Base-by-base conservation (phyloP, 176 grass and related monocot species). In the Oryza punctata region DNA sequence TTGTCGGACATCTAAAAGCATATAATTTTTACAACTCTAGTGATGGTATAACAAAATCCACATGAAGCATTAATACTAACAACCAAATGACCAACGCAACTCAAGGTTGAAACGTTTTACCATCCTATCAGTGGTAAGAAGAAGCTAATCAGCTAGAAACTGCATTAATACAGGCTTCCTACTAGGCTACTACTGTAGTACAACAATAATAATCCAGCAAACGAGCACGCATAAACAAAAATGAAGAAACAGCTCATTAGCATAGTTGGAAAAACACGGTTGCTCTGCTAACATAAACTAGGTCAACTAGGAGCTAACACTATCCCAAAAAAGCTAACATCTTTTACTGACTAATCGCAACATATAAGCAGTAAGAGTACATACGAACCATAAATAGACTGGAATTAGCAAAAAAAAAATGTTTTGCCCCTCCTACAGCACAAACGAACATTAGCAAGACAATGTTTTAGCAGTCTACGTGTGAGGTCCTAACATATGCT, bases 361-460 rank as follows among this genome's bases (percentile, higher is more conserved):
- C 57, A 73, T 24, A 1, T 46, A n/a, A 25, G n/a, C 50, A 49
- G 28, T 74, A 59, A 4, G 6, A 13, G 26, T 16, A 75, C 23
- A 37, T 4, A 26, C 28, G 60, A 30, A 26, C 49, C 29, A 90
- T 82, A 83, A 68, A 69, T 44, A 60, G n/a, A n/a, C n/a, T n/a
- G n/a, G n/a, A n/a, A n/a, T n/a, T n/a, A 38, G 63, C 84, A 41
- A 33, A 50, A 86, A 79, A 18, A 41, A 27, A 57, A 57, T 57
- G 32, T 66, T 29, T 21, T 11, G 44, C 15, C 73, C 15, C 33
- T 61, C 12, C 84, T 90, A 72, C 46, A 72, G 32, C 6, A 82
- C n/a, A 43, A 82, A 69, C 19, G 23, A 79, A 40, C 69, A 10
- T 24, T 78, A 63, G n/a, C 27, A 74, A 40, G 65, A 66, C 10